These are phyloP conservation scores for Lachnellula subtilissima DNA, from an alignment of 2,329 filamentous ascomycete species.

Conservation along the genomic window DNA sequence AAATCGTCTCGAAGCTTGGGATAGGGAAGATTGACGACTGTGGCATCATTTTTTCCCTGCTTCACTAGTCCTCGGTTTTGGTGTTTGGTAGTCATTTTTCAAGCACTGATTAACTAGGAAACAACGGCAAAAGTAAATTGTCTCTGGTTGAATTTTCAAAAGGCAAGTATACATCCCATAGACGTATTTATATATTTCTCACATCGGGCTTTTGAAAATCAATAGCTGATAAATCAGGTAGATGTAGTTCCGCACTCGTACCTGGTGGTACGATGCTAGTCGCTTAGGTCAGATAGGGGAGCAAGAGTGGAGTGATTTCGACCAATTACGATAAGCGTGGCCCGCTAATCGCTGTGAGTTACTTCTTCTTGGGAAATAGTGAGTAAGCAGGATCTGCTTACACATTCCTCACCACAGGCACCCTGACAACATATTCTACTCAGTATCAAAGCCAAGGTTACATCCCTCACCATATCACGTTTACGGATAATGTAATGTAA, in stretches of 20 bases:
- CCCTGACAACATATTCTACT: too few species aligned
- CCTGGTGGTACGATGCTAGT: not conserved
- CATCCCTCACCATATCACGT: too few species aligned
- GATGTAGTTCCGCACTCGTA: not conserved
- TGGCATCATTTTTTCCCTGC: not conserved
- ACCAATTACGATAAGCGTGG: not conserved
- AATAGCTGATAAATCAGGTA: not conserved
- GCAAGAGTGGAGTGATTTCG: not conserved
- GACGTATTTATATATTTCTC: not conserved
- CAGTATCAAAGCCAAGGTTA: too few species aligned
- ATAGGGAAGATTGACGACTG: not conserved
- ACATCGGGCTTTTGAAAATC: not conserved
- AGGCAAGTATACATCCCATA: not conserved
- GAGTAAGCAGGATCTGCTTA: not conserved
- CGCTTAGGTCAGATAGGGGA: not conserved
- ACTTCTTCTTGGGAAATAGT: not conserved
- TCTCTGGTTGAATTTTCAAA: not conserved
- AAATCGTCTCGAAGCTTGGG: slow-evolving; percentile 15
- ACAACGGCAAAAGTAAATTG: not conserved
- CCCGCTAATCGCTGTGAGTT: not conserved
- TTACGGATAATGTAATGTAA: too few species aligned
- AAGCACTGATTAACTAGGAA: not conserved
- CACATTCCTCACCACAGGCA: too few species aligned
- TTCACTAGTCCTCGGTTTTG: slow-evolving; percentile 2
- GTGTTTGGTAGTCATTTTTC: not conserved